Evolutionary conservation across 352 stramenopile genomes (phyloP), one percentile per base, ranked within the genome.

Genomic region (Sclerospora graminicola): DNA sequence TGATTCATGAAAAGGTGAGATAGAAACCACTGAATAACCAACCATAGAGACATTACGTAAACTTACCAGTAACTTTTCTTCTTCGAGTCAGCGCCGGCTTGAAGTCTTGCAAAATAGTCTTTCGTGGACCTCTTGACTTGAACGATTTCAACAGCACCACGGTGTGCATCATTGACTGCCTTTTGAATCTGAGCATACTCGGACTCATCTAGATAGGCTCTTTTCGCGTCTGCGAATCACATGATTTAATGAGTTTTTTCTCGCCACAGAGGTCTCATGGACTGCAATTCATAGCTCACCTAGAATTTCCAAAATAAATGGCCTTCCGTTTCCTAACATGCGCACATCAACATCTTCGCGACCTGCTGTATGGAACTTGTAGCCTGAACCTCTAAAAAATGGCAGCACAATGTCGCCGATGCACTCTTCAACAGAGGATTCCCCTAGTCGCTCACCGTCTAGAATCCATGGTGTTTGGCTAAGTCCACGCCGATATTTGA

Each of bases 311-410:
- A 94, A 64, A 42, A 95, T 94, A 51, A 97, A 97, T 11, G 89
- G 90, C 1, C 90, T 79, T 37, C 90, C 90, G 29, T 94, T 93
- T 38, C 95, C 76, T 9, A 98, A 63, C 95, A 99, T 99, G 28
- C 94, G 72, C 23, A 99, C 95, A 60, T 99, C 94, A 29, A 98
- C 86, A 64, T 99, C 95, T 70, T 99, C 95, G 41, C 95, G 82
- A 15, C 95, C 95, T 5, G 90, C 93, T 1, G 89, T 96, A 72
- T 98, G 92, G 45, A 98, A 98, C 56, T 98, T 98, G 65, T 89
- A 91, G 30, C 70, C 54, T 28, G 61, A 51, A 8, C 73, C 76
- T 2, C 75, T 45, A 41, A 89, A 87, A 37, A 76, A 76, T 6
- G 77, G 63, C 37, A 84, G 32, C 16, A 84, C 69, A 34, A 82